Conservation (phyloP, 1,284 basidiomycete genomes). For the Hortiboletus rubellus region DNA sequence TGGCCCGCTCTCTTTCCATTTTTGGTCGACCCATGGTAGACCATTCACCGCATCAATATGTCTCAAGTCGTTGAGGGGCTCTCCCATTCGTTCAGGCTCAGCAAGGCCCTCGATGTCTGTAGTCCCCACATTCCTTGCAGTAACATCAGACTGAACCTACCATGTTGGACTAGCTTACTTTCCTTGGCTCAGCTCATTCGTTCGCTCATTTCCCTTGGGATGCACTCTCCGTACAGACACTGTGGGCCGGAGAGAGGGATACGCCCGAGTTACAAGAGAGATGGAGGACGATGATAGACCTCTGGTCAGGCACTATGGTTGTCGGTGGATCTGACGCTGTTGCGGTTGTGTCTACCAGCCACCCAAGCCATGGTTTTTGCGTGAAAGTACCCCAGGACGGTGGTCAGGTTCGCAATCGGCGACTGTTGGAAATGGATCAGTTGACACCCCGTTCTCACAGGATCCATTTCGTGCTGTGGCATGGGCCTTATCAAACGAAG, state of each 20-base stretch:
- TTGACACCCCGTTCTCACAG: slow-evolving; percentile 13
- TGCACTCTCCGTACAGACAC: slow-evolving; percentile 40
- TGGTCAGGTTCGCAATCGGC: slow-evolving; percentile 18
- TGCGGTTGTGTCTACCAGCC: slow-evolving; percentile 35
- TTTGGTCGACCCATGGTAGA: slow-evolving; percentile 12
- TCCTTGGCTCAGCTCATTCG: slow-evolving; percentile 29
- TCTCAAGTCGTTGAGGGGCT: slow-evolving; percentile 2
- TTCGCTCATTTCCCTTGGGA: slow-evolving; percentile 62
- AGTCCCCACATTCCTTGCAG: background rate
- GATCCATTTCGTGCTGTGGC: slow-evolving; percentile 40
- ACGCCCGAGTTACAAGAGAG: slow-evolving; percentile 32
- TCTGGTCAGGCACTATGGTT: slow-evolving; percentile 49
- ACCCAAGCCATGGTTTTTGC: slow-evolving; percentile 34
- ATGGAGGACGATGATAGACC: slow-evolving; percentile 48
- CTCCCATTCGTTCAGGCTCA: slow-evolving; percentile 23
- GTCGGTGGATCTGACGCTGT: slow-evolving; percentile 42
- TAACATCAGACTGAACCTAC: slow-evolving; percentile 10
- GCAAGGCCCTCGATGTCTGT: slow-evolving; percentile 33
- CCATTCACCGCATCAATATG: background rate
- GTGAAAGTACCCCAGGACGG: slow-evolving; percentile 29
- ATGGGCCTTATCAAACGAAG: slow-evolving; percentile 54
- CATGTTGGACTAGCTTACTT: slow-evolving; percentile 22
- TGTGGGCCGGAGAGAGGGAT: slow-evolving; percentile 48
- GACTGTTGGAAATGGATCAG: background rate
- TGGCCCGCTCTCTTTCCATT: slow-evolving; percentile 23